These are phyloP conservation scores for Malassezia arunalokei DNA, from an alignment of 1,284 basidiomycete genomes.

Conservation along the genomic window DNA sequence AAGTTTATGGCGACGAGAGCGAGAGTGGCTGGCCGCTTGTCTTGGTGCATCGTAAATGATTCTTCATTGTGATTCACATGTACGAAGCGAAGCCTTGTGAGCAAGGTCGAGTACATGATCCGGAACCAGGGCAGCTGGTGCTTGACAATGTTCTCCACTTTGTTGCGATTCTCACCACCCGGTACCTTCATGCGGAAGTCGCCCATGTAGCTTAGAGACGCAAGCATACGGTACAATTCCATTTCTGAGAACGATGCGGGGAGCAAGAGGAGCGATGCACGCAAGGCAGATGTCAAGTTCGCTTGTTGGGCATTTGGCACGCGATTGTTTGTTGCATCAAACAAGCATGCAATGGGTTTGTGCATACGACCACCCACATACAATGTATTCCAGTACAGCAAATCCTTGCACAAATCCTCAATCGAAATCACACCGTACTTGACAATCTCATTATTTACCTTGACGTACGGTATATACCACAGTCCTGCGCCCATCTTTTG, in stretches of 20 bases:
- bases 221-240: constrained; percentile 72
- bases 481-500: constrained; percentile 74
- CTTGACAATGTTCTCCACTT: constrained; percentile 62
- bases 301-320: constrained; percentile 84
- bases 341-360: constrained; percentile 56
- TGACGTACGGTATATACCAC: constrained; percentile 54
- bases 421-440: constrained; percentile 97
- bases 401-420: constrained; percentile 72
- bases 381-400: constrained; percentile 81
- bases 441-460: constrained; percentile 55
- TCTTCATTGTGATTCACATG: constrained; percentile 20
- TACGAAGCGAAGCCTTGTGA: constrained; percentile 32
- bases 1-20: constrained; percentile 26
- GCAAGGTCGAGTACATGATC: constrained; percentile 62
- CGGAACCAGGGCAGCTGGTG: constrained; percentile 72
- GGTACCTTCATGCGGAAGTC: constrained; percentile 82
- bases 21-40: constrained; percentile 20
- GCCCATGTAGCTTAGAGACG: constrained; percentile 66
- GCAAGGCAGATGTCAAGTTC: constrained; percentile 78
- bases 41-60: constrained; percentile 17
- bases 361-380: constrained; percentile 94
- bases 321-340: constrained; percentile 57
- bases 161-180: constrained; percentile 83
- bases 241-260: constrained; percentile 60
- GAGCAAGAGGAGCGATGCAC: constrained; percentile 59